Evolutionary conservation across 2,329 filamentous ascomycete species (phyloP).

Genomic region (Arachnomyces sp.): DNA sequence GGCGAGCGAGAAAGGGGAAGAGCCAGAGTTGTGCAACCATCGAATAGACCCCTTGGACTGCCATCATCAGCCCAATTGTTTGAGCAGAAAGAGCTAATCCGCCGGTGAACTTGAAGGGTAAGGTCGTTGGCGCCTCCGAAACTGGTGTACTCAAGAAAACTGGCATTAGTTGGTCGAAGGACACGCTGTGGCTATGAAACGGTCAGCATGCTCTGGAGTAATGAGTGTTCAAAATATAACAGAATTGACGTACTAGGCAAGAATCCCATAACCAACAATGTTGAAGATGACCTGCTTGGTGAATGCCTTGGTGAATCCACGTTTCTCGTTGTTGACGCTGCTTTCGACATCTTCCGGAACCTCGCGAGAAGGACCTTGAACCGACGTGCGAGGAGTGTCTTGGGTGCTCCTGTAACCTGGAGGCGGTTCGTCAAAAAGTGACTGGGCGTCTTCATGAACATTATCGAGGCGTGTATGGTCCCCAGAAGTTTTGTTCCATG

Average conservation of each 20-base stretch:
- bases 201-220: conserved; percentile 64
- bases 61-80: conserved; percentile 79
- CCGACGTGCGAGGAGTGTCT: conserved; percentile 43
- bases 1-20: conserved; percentile 68
- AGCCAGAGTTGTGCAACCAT: conserved; percentile 78
- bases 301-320: conserved; percentile 56
- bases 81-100: conserved; percentile 79
- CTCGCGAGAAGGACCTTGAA: conserved; percentile 27
- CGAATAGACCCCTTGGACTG: conserved; percentile 81
- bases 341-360: conserved; percentile 6
- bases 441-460: conserved; percentile 49
- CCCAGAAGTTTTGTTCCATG: conserved; percentile 11
- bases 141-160: conserved; percentile 74
- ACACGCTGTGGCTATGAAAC: conserved; percentile 76
- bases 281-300: conserved; percentile 78
- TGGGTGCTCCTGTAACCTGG: conserved; percentile 60
- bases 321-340: conserved; percentile 30
- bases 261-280: conserved; percentile 81
- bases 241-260: conserved; percentile 72
- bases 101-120: conserved; percentile 84
- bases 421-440: conserved; percentile 57
- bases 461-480: conserved; percentile 1
- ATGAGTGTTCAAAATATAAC: conserved; percentile 7
- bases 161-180: conserved; percentile 87
- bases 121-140: conserved; percentile 42